Evolutionary conservation across 768 basidiomycete genomes (phyloP).

Genomic region (Termitomyces bulborhizus): DNA sequence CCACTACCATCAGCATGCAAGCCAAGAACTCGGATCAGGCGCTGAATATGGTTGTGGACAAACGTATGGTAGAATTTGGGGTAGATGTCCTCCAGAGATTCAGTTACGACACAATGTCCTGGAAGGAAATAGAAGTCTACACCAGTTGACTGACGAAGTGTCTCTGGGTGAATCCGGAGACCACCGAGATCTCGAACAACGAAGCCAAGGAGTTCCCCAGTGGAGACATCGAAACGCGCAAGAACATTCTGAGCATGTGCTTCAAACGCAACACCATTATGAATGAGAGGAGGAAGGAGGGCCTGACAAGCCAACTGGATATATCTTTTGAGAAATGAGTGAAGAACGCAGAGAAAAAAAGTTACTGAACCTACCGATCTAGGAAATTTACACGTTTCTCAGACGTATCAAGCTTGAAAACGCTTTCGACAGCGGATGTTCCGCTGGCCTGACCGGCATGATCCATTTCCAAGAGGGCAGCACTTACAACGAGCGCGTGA

Average conservation of each 20-base stretch:
- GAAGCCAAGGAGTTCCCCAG: conserved; percentile 41
- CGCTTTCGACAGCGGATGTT: conserved; percentile 39
- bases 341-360: background rate
- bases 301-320: conserved; percentile 44
- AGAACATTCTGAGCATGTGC: conserved; percentile 57
- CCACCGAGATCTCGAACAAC: conserved; percentile 54
- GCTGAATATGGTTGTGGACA: conserved; percentile 54
- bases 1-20: conserved; percentile 46
- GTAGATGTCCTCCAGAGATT: conserved; percentile 42
- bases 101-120: conserved; percentile 44
- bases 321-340: conserved; percentile 28
- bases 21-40: conserved; percentile 45
- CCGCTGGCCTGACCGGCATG: conserved; percentile 34
- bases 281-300: conserved; percentile 43
- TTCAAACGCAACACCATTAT: conserved; percentile 56
- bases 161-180: conserved; percentile 46
- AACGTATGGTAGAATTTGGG: conserved; percentile 57
- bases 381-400: conserved; percentile 41
- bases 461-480: conserved; percentile 48
- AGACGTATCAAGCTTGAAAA: conserved; percentile 39
- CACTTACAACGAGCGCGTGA: conserved; percentile 42
- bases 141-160: conserved; percentile 40
- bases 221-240: conserved; percentile 35
- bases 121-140: conserved; percentile 46
- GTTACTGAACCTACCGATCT: conserved; percentile 29